A percentile compares a stretch with the other conserved stretches of the same genome.
These are phyloP conservation scores for Epichloe glyceriae DNA, from an alignment of 2,329 filamentous ascomycete genomes.

Conservation along the genomic window DNA sequence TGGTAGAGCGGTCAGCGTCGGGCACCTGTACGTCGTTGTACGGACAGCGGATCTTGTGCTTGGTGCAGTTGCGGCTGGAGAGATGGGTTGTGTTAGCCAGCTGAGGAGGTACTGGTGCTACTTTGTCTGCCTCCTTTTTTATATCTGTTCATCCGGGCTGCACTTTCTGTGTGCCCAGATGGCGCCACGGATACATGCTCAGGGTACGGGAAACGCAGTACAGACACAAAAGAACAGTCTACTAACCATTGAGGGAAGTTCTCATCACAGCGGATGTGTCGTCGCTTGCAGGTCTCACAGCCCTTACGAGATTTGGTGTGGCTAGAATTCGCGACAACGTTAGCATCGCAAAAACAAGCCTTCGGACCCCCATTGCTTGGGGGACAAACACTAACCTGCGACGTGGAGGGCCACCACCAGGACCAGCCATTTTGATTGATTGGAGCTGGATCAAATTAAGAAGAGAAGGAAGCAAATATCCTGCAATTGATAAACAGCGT, in stretches of 20 bases:
- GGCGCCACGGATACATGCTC: neutral
- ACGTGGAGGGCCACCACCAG: constrained; percentile 82
- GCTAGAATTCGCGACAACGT: constrained; percentile 32
- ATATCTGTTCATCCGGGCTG: neutral
- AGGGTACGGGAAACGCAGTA: neutral
- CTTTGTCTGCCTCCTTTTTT: neutral
- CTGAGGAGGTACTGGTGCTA: neutral
- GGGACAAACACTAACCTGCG: constrained; percentile 37
- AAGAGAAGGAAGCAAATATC: neutral
- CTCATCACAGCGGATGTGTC: constrained; percentile 96
- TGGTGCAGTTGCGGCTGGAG: constrained; percentile 85
- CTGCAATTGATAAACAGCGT: neutral
- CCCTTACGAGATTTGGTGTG: constrained; percentile 99
- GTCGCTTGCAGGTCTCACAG: constrained; percentile 93
- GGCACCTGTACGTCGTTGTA: constrained; percentile 74
- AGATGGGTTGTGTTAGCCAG: constrained; percentile 10
- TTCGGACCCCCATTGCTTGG: neutral
- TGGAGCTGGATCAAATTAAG: neutral
- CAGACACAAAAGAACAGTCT: neutral
- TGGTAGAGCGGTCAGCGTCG: constrained; percentile 47
- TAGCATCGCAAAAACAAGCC: constrained; percentile 8
- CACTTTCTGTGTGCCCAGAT: neutral
- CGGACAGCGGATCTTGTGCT: constrained; percentile 96
- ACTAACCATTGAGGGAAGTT: constrained; percentile 91
- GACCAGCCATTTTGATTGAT: constrained; percentile 62